phyloP scores from a whole-genome alignment of 2,329 filamentous ascomycete species.

The Trichoderma brevicompactum region DNA sequence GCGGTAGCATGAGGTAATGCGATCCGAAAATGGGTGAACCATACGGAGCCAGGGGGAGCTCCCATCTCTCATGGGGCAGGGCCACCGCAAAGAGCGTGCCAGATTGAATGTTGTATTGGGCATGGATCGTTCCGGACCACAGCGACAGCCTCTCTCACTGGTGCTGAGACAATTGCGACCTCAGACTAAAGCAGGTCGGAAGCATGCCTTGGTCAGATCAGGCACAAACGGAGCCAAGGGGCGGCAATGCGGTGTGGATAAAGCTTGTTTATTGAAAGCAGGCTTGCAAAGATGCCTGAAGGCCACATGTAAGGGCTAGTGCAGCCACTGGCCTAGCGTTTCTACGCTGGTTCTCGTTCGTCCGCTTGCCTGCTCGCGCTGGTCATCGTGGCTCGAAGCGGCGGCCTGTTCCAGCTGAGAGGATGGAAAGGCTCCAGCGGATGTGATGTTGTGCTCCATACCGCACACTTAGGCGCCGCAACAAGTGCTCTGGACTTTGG shows the following conservation, averaged over 20 bases:
- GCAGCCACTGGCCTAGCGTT: conserved; percentile 12
- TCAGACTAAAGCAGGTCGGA: neutral
- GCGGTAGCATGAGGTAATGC: neutral
- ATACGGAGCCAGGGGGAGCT: neutral
- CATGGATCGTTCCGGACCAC: conserved; percentile 17
- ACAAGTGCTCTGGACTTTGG: neutral
- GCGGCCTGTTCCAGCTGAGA: neutral
- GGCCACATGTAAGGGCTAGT: conserved; percentile 11
- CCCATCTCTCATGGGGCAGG: conserved; percentile 4
- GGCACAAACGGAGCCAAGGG: conserved; percentile 8
- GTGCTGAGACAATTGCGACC: conserved; percentile 11
- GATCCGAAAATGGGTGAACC: neutral
- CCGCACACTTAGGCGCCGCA: neutral
- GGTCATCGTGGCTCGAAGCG: conserved; percentile 3
- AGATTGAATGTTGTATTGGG: conserved; percentile 13
- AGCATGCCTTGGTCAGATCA: neutral
- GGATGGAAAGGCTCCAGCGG: neutral
- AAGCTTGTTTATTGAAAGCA: conserved; percentile 15
- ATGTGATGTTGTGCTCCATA: neutral
- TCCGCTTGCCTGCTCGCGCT: conserved; percentile 1
- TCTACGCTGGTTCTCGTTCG: neutral
- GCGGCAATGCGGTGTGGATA: neutral
- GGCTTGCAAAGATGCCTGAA: neutral
- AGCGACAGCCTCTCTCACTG: neutral
- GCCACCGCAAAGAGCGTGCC: conserved; percentile 6